Conservation (phyloP, 2,329 filamentous ascomycete genomes). For the Aspergillus hortae region DNA sequence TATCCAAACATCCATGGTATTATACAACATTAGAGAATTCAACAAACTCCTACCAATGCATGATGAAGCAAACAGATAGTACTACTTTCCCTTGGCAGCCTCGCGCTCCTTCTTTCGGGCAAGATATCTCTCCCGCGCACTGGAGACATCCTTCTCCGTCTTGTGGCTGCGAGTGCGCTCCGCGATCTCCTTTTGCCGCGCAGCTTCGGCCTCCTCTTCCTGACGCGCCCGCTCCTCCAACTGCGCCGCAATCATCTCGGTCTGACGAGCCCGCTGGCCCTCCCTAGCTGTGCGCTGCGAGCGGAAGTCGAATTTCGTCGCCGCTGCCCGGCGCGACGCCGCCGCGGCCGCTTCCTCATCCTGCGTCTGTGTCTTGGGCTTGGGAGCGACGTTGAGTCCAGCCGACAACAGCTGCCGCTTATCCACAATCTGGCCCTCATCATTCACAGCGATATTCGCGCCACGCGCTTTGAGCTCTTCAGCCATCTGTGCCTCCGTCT, state of each 20-base stretch:
- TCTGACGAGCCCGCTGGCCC: conserved; percentile 53
- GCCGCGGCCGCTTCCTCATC: conserved; percentile 15
- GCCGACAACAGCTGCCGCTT: conserved; percentile 61
- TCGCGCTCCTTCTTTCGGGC: conserved; percentile 55
- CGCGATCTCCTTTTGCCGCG: conserved; percentile 50
- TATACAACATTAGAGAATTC: no score
- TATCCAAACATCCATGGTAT: no score
- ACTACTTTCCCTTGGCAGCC: conserved; percentile 23
- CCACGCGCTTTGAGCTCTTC: conserved; percentile 51
- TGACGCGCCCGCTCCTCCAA: conserved; percentile 55
- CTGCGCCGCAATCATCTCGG: conserved; percentile 58
- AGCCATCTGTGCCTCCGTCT: conserved; percentile 52
- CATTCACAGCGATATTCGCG: conserved; percentile 57
- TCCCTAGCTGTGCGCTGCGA: conserved; percentile 36
- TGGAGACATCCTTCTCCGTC: conserved; percentile 55
- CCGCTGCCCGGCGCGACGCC: conserved; percentile 15
- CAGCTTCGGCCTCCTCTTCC: conserved; percentile 56
- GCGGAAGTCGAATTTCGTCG: conserved; percentile 19
- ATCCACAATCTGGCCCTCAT: conserved; percentile 63
- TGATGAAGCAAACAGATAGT: not conserved
- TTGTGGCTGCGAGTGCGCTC: conserved; percentile 58
- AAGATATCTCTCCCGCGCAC: conserved; percentile 60
- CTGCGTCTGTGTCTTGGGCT: conserved; percentile 41
- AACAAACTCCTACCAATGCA: no score
- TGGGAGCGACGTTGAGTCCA: conserved; percentile 58